Base-by-base conservation (phyloP, 176 grass and related monocot species). In the Hsuehochloa calcarea region DNA sequence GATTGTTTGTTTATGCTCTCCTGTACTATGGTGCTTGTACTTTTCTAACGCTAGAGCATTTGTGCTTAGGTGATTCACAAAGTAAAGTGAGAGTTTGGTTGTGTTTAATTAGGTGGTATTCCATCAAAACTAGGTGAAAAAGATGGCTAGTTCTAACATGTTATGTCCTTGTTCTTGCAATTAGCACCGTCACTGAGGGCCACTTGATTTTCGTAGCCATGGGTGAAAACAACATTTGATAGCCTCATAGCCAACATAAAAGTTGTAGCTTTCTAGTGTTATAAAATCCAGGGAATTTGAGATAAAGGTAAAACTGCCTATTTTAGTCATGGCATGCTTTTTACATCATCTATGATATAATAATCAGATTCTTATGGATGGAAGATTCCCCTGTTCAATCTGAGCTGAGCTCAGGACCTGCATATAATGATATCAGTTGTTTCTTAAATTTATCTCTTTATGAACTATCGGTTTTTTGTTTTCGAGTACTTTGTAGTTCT, bases 91-190 rank as follows among this genome's bases (percentile, higher is more conserved):
- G 51, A 69, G 27, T 77, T 68, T 23, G 17, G n/a, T 39, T 45
- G 38, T 59, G 23, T 56, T 76, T n/a, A 16, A 16, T 78, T 59
- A 56, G 19, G 19, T 58, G 27, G 47, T 15, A 65, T 84, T 79
- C 37, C 67, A 72, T 70, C 10, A 51, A 83, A 89, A 54, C 8
- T 85, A 51, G 23, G 43, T 80, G 51, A 68, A 67, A 66, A 67
- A 6, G 50, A 75, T 80, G 45, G 23, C 16, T 35, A 66, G 56
- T 68, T 82, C 56, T 54, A 65, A 65, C 61, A 65, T 84, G 22
- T 20, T 51, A 63, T 47, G 37, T 66, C 52, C 44, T 65, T 73
- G 60, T 62, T 14, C 59, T 62, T 71, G 78, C 68, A 80, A 51
- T 35, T 35, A 60, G 22, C 35, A 1, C 20, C 0, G 6, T 56